phyloP scores from a whole-genome alignment of 1,284 basidiomycete species.

The Ceratobasidium sp. region DNA sequence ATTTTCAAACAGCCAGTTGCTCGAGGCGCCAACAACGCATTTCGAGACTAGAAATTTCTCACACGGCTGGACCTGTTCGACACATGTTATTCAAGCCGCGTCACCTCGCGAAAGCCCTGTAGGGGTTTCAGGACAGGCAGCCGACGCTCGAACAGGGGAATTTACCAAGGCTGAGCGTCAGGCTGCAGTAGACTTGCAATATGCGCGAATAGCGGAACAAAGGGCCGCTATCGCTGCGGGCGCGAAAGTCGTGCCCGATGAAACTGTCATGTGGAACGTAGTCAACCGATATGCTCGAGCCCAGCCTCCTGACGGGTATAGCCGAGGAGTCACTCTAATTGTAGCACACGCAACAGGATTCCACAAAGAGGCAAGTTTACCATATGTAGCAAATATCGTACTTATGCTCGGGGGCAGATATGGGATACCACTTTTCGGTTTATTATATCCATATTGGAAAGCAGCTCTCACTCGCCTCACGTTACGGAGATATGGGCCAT shows the following conservation, averaged over 20 bases:
- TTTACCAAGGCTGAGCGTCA: slow-evolving; percentile 32
- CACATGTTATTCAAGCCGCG: slow-evolving; percentile 33
- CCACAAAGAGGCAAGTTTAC: slow-evolving; percentile 77
- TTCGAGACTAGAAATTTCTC: not conserved
- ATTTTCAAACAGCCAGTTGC: slow-evolving; percentile 22
- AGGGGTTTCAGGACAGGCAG: not conserved
- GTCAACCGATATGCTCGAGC: slow-evolving; percentile 68
- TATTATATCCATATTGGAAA: slow-evolving; percentile 55
- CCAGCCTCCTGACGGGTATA: slow-evolving; percentile 50
- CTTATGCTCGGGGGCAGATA: slow-evolving; percentile 59
- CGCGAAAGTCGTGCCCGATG: not conserved
- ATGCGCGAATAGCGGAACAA: slow-evolving; percentile 5
- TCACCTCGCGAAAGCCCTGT: slow-evolving; percentile 24
- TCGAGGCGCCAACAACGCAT: not conserved
- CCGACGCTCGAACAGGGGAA: not conserved
- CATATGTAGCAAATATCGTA: not conserved
- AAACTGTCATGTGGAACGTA: slow-evolving; percentile 65
- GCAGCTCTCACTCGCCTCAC: slow-evolving; percentile 41
- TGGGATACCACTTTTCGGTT: slow-evolving; percentile 74
- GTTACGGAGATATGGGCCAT: slow-evolving; percentile 85
- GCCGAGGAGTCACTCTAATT: slow-evolving; percentile 72
- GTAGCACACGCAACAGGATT: slow-evolving; percentile 86
- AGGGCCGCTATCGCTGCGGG: slow-evolving; percentile 12
- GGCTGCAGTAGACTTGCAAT: slow-evolving; percentile 5
- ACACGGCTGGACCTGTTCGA: slow-evolving; percentile 29